Percentiles rank a stretch among this genome's conserved stretches.
Evolutionary conservation across 192 early-diverging fungal species (phyloP).

Genomic region (Coemansia sp.): DNA sequence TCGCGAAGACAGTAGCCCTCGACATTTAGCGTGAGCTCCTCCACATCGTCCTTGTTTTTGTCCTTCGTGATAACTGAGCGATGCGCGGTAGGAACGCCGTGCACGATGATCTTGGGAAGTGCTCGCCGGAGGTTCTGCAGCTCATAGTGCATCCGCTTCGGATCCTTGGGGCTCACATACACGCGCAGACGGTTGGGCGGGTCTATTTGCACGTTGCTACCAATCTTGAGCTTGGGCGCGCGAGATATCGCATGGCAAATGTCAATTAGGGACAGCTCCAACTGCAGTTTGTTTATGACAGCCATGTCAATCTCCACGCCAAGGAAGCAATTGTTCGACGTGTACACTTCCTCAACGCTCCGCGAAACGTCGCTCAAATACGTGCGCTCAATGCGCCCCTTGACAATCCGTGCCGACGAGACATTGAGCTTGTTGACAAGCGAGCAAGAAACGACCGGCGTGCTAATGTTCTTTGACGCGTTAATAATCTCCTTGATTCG

Average conservation of each 20-base stretch:
- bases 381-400: slow-evolving; percentile 93
- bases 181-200: slow-evolving; percentile 63
- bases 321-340: slow-evolving; percentile 68
- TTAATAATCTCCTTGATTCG: slow-evolving; percentile 99
- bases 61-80: slow-evolving; percentile 73
- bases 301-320: slow-evolving; percentile 79
- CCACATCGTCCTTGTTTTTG: slow-evolving; percentile 9
- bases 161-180: slow-evolving; percentile 59
- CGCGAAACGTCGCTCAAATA: slow-evolving; percentile 86
- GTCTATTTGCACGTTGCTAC: slow-evolving; percentile 63
- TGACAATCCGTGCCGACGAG: slow-evolving; percentile 88
- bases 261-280: slow-evolving; percentile 76
- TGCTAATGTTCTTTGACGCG: slow-evolving; percentile 90
- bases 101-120: slow-evolving; percentile 81
- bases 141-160: slow-evolving; percentile 59
- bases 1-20: slow-evolving; percentile 92
- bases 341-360: slow-evolving; percentile 89
- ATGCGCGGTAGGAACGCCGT: slow-evolving; percentile 77
- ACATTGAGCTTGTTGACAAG: slow-evolving; percentile 64
- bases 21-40: slow-evolving; percentile 60
- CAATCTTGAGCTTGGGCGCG: slow-evolving; percentile 85
- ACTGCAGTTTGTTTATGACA: slow-evolving; percentile 77
- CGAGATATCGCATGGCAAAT: slow-evolving; percentile 75
- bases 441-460: slow-evolving; percentile 81
- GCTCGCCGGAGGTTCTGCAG: slow-evolving; percentile 81